These are phyloP conservation scores for Neurospora sp. DNA, from an alignment of 495 filamentous ascomycete genomes.

Conservation along the genomic window DNA sequence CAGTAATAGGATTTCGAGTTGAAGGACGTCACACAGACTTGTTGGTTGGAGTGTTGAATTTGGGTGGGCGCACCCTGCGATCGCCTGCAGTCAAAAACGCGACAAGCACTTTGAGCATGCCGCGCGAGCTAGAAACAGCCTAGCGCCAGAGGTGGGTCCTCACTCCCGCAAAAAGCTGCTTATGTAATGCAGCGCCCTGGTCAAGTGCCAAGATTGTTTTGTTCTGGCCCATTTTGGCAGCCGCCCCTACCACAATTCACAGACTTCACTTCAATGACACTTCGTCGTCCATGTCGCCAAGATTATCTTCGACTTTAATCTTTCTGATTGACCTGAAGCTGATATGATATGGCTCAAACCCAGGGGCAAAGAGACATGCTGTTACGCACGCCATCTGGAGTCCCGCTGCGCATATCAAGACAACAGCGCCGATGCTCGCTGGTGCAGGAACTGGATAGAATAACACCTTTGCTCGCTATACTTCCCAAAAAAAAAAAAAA, in stretches of 20 bases:
- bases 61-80: not conserved
- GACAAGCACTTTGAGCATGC: not conserved
- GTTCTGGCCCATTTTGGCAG: not conserved
- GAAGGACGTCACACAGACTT: not conserved
- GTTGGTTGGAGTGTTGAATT: not conserved
- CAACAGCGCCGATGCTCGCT: not conserved
- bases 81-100: constrained; percentile 3
- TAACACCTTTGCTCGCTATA: not conserved
- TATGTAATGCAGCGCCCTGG: not conserved
- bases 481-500: not conserved
- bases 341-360: not conserved
- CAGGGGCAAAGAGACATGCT: too few species aligned
- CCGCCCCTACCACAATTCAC: not conserved
- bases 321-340: not conserved
- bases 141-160: not conserved
- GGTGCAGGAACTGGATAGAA: not conserved
- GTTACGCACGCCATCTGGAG: too few species aligned
- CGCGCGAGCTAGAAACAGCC: not conserved
- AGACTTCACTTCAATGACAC: not conserved
- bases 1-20: not conserved
- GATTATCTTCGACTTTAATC: not conserved
- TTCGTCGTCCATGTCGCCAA: not conserved
- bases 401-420: not conserved
- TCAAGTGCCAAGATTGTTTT: not conserved
- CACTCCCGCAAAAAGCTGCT: not conserved